Evolutionary conservation across 2,329 filamentous ascomycete genomes (phyloP), one percentile per base, ranked within the genome.

Genomic region (Colletotrichum sojae): DNA sequence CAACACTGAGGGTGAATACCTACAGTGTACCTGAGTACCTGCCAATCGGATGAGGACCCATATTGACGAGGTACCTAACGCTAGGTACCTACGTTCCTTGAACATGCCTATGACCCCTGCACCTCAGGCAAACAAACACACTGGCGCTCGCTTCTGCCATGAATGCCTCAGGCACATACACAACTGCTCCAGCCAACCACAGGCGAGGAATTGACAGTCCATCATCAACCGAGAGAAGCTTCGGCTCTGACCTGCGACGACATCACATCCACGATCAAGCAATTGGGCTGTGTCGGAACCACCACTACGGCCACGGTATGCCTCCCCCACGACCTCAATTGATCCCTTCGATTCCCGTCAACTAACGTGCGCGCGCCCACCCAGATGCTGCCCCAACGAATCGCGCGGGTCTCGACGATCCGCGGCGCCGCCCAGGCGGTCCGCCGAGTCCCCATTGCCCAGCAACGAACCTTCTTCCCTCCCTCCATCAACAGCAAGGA

Each of bases 351-450:
- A 25, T 16, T 2, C 2, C 5, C 2, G 4, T 3, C 12, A 22
- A 4, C 55, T 67, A 48, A 71, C 45, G 2, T 55, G 12, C 27
- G 31, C 61, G 16, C 6, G 39, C 4, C 31, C 6, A 15, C 57
- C 15, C 76, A 91, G 88, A 91, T 91, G 89, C 84, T 91, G 78
- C 83, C 85, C 73, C 85, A 85, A 81, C 86, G 86, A 83, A 82
- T 91, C 80, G 84, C 81, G 75, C 86, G 86, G 82, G 84, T 79
- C 73, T 81, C 79, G 73, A 79, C 79, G 74, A 75, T 79, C 74
- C 83, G 83, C 76, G 82, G 79, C 67, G 78, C 82, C 71, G 78
- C 85, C 61, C 79, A 83, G 69, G 80, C 83, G 72, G 77, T 81
- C 75, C 84, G 83, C 78, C 83, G 83, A 77, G 79, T 88, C 39